Base-by-base conservation (phyloP, 129 eudicot genomes). In the Pulicaria dysenterica region DNA sequence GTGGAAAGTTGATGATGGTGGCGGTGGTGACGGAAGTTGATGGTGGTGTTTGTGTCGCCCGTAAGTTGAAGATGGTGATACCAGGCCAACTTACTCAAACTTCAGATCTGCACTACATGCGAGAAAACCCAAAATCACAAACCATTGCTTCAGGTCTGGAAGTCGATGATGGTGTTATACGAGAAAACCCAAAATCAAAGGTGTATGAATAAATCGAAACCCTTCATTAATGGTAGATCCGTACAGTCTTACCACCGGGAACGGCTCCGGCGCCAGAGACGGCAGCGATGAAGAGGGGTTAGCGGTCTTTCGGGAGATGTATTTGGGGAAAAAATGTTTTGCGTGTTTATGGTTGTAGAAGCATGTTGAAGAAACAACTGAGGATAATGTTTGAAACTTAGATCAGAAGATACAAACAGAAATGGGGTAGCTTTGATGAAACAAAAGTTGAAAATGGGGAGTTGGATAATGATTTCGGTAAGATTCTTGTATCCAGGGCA, bases 171-270 rank as follows among this genome's bases (percentile, higher is more conserved):
- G n/a, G n/a, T n/a, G n/a, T n/a, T n/a, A n/a, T n/a, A n/a, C n/a
- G n/a, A n/a, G n/a, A n/a, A n/a, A n/a, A n/a, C n/a, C n/a, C n/a
- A n/a, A n/a, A n/a, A n/a, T n/a, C n/a, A n/a, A n/a, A n/a, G n/a
- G n/a, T n/a, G n/a, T n/a, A n/a, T n/a, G n/a, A n/a, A n/a, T n/a
- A n/a, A n/a, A n/a, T n/a, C n/a, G n/a, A n/a, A n/a, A n/a, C n/a
- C n/a, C n/a, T n/a, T n/a, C n/a, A n/a, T n/a, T n/a, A n/a, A n/a
- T n/a, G n/a, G n/a, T n/a, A n/a, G 84, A 85, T 2, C 98, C 98
- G 87, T 83, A 82, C 6, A 92, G 83, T 9, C 74, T 75, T 31
- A 89, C 81, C n/a, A 60, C 81, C 57, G 91, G 95, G 2, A 53
- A 3, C 48, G 77, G 68, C 3, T 53, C 9, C 51, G 80, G 47